A percentile compares a stretch with the other conserved stretches of the same genome.
Evolutionary conservation across 2,329 filamentous ascomycete genomes (phyloP).

Genomic region (Phaeosphaeria sp.): DNA sequence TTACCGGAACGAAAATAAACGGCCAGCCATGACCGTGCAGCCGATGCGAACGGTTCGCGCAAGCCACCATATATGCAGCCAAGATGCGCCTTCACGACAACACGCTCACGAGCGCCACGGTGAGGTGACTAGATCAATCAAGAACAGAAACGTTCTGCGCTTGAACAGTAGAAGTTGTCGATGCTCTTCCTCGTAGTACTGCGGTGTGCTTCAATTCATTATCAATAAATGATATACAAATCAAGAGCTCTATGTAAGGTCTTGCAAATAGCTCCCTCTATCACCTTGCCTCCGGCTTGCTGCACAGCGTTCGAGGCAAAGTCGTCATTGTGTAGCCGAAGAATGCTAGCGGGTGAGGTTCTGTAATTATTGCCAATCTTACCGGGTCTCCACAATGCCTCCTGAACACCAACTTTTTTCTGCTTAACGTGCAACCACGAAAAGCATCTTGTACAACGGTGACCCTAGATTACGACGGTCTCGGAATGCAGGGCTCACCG

Average conservation of each 20-base stretch:
- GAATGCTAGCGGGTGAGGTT: constrained; percentile 1
- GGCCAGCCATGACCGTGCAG: neutral
- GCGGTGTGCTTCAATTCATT: too few relatives aligned
- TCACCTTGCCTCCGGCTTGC: too few relatives aligned
- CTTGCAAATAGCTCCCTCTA: too few relatives aligned
- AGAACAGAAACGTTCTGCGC: too few relatives aligned
- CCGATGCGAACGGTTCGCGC: neutral
- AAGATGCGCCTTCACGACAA: constrained; percentile 1
- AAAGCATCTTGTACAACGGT: constrained; percentile 4
- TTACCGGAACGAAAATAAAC: constrained; percentile 1
- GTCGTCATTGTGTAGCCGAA: constrained; percentile 1
- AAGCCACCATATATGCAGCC: constrained; percentile 2
- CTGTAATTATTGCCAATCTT: constrained; percentile 24
- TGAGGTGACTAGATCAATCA: too few relatives aligned
- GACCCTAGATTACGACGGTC: neutral
- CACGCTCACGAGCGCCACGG: neutral
- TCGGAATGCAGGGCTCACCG: constrained; percentile 2
- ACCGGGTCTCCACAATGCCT: constrained; percentile 6
- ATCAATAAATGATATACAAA: too few relatives aligned
- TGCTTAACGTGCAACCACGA: constrained; percentile 6
- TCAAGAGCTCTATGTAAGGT: too few relatives aligned
- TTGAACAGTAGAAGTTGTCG: too few relatives aligned
- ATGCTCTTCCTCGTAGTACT: too few relatives aligned
- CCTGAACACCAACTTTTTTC: constrained; percentile 1
- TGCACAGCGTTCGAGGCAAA: too few relatives aligned